Percentiles rank a stretch among this genome's conserved stretches.
Evolutionary conservation across 345 rosid species (phyloP).

Genomic region (Citrus reticulata): DNA sequence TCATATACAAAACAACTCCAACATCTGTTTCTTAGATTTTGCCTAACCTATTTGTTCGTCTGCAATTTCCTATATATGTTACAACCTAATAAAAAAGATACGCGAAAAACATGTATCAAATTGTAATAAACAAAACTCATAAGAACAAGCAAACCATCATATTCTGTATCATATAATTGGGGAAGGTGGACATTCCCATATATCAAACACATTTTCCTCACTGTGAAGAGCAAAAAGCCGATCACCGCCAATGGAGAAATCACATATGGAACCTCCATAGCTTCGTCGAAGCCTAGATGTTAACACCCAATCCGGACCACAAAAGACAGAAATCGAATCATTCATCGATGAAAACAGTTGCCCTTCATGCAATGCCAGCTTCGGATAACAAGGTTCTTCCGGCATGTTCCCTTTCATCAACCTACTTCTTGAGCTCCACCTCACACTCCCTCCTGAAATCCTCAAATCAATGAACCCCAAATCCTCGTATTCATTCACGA

Average conservation of each 20-base stretch:
- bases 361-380: slow-evolving; percentile 75
- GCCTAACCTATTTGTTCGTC: slow-evolving; percentile 10
- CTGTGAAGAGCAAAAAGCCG: slow-evolving; percentile 88
- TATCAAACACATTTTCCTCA: slow-evolving; percentile 88
- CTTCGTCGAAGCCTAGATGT: slow-evolving; percentile 76
- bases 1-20: slow-evolving; percentile 9
- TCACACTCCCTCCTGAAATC: slow-evolving; percentile 57
- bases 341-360: slow-evolving; percentile 95
- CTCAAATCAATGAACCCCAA: slow-evolving; percentile 93
- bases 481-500: slow-evolving; percentile 93
- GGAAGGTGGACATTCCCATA: slow-evolving; percentile 85
- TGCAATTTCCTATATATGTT: slow-evolving; percentile 12
- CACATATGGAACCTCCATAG: slow-evolving; percentile 84
- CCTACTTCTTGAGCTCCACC: slow-evolving; percentile 94
- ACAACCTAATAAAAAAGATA: not conserved
- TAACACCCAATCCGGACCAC: slow-evolving; percentile 83
- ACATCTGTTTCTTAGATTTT: not conserved
- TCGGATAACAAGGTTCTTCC: slow-evolving; percentile 91
- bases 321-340: slow-evolving; percentile 80
- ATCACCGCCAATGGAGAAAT: slow-evolving; percentile 88
- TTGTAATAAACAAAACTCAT: slow-evolving; percentile 4
- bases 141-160: slow-evolving; percentile 10
- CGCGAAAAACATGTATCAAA: not conserved
- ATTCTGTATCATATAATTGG: slow-evolving; percentile 50
- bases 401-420: slow-evolving; percentile 82